These are phyloP conservation scores for Dendrobium officinale DNA, from an alignment of 106 monocot genomes.

Conservation along the genomic window DNA sequence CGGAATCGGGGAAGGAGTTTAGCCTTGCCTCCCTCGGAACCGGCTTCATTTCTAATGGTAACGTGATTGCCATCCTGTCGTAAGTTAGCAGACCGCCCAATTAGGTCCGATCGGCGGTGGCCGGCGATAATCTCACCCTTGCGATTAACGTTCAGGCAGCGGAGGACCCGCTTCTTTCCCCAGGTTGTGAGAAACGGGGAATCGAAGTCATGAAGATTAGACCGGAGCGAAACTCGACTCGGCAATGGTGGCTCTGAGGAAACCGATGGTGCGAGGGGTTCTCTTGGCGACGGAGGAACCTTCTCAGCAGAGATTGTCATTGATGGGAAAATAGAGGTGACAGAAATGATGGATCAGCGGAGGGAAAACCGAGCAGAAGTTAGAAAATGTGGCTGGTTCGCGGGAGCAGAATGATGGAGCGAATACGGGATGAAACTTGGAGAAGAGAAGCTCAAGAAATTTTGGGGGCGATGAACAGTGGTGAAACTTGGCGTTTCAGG, in stretches of 20 bases:
- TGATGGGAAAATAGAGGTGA: background rate
- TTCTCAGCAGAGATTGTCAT: constrained; percentile 37
- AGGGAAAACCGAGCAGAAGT: too few species aligned
- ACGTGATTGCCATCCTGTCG: too few species aligned
- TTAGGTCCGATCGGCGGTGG: background rate
- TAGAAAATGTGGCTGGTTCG: background rate
- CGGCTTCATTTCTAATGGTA: too few species aligned
- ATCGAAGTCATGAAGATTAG: constrained; percentile 13
- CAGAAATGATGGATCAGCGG: background rate
- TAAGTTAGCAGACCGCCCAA: too few species aligned
- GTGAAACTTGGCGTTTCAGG: background rate
- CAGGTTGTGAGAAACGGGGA: constrained; percentile 43
- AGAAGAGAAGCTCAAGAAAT: background rate
- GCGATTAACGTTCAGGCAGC: constrained; percentile 25
- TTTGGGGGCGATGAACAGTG: background rate
- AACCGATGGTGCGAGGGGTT: background rate
- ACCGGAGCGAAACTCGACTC: background rate
- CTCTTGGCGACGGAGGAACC: constrained; percentile 8
- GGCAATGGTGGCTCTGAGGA: background rate
- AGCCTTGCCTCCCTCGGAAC: too few species aligned
- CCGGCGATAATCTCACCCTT: constrained; percentile 14
- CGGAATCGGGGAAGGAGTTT: too few species aligned
- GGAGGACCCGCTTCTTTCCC: constrained; percentile 37
- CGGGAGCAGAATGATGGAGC: background rate
- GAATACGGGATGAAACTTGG: background rate